Base-by-base conservation (phyloP, 1,284 basidiomycete species). In the Malassezia sp. region DNA sequence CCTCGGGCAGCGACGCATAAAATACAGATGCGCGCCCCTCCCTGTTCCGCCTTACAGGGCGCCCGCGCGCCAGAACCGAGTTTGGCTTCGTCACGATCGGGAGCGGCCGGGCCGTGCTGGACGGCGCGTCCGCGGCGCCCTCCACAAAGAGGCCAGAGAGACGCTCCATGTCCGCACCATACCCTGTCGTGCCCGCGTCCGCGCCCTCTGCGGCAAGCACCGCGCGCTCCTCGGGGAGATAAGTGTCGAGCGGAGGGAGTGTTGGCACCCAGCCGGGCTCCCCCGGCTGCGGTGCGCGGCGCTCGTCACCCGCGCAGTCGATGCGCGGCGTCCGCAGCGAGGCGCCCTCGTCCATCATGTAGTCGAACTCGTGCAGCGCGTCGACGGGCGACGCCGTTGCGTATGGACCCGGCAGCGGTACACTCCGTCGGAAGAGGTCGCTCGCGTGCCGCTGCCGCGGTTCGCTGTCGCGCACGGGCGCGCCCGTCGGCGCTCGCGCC, bases 221-320 rank as follows among this genome's bases (percentile, higher is more conserved):
- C 32, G 40, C 48, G 34, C 43, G 42, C 24, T 45, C 48, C 22
- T 50, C 48, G 8, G 48, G 48, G 18, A 50, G 38, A 27, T 32
- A 35, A 11, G 34, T 22, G 21, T 50, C 42, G 12, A 50, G 35
- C 10, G 48, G 48, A 24, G 48, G 48, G 5, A 50, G 38, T 22
- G 22, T 3, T 1, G 48, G 48, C 15, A 27, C 20, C 23, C 5
- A 3, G 4, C 21, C 20, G 8, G 33, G 23, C 10, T 11, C 20
- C 12, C 14, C 22, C 17, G 12, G 21, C 15, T 14, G 23, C 8
- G 35, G 45, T 17, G 21, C 24, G 35, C 22, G 2, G 18, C 38
- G 29, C 21, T 14, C 14, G 18, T n/a, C 31, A 38, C 23, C 1
- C 12, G 17, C 21, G 33, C 30, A 33, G n/a, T n/a, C 33, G 32